A percentile compares a stretch with the other conserved stretches of the same genome.
These are phyloP conservation scores for Pseudevernia furfuracea DNA, from an alignment of 495 filamentous ascomycete genomes.

Conservation along the genomic window DNA sequence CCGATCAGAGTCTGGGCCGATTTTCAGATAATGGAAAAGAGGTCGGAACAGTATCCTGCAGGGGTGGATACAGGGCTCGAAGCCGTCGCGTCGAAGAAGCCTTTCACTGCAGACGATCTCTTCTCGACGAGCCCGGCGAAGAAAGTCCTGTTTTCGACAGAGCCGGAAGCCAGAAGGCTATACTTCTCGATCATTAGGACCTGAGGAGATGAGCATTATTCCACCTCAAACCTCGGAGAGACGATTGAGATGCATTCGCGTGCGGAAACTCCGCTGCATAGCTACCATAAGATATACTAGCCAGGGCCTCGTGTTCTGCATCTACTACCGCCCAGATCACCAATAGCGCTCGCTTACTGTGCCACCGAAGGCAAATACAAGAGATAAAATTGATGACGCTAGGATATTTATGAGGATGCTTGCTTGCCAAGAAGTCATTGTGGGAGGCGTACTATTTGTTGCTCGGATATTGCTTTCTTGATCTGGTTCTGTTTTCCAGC, in stretches of 20 bases:
- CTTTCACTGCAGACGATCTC: conserved; percentile 6
- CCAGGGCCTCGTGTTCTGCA: background rate
- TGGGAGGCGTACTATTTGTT: background rate
- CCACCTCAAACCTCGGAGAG: background rate
- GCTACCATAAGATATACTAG: background rate
- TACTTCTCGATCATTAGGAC: conserved; percentile 22
- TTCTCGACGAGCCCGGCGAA: background rate
- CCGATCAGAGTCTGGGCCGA: conserved; percentile 17
- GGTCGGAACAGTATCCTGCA: conserved; percentile 1
- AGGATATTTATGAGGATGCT: background rate
- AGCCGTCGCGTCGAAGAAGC: conserved; percentile 7
- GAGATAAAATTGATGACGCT: background rate
- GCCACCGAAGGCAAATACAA: background rate
- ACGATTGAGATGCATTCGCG: background rate
- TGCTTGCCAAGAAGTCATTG: background rate
- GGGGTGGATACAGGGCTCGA: conserved; percentile 13
- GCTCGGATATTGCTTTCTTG: background rate
- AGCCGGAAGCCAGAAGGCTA: conserved; percentile 19
- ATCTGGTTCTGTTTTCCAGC: background rate
- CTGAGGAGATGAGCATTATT: background rate
- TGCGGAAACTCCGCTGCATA: background rate
- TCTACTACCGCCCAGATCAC: background rate
- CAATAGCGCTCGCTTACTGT: background rate
- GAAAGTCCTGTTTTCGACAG: background rate
- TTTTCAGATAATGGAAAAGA: conserved; percentile 3